Conservation (phyloP, 2,329 filamentous ascomycete species). For the Sporothrix protearum region DNA sequence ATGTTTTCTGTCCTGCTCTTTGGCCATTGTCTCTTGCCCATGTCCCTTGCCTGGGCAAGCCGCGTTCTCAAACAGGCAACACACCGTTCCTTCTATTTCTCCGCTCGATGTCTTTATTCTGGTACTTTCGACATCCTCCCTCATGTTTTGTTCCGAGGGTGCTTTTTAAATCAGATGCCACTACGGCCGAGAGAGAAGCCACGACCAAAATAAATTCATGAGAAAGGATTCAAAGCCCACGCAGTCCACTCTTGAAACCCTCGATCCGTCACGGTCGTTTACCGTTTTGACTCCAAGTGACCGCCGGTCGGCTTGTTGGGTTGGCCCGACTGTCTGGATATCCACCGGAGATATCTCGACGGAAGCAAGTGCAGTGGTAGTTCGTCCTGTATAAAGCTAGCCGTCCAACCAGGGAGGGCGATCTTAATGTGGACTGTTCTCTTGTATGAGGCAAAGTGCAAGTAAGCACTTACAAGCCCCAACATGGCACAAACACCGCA, state of each 20-base stretch:
- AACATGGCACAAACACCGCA: not conserved
- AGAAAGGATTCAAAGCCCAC: not conserved
- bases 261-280: not conserved
- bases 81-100: not conserved
- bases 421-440: not conserved
- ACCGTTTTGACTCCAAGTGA: not conserved
- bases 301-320: not conserved
- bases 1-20: not conserved
- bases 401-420: not conserved
- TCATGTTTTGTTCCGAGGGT: not conserved
- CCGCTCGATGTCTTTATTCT: not conserved
- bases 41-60: not conserved
- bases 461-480: not conserved
- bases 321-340: not conserved
- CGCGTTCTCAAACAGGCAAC: not conserved
- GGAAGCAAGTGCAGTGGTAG: not conserved
- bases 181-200: not conserved
- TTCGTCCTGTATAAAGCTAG: not conserved
- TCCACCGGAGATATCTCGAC: not conserved
- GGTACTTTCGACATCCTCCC: too few species aligned
- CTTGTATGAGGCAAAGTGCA: not conserved
- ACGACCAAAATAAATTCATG: not conserved
- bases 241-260: not conserved
- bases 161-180: too few species aligned
- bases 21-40: not conserved